These are phyloP conservation scores for Xanthoconium purpureum DNA, from an alignment of 768 basidiomycete genomes.

Conservation along the genomic window DNA sequence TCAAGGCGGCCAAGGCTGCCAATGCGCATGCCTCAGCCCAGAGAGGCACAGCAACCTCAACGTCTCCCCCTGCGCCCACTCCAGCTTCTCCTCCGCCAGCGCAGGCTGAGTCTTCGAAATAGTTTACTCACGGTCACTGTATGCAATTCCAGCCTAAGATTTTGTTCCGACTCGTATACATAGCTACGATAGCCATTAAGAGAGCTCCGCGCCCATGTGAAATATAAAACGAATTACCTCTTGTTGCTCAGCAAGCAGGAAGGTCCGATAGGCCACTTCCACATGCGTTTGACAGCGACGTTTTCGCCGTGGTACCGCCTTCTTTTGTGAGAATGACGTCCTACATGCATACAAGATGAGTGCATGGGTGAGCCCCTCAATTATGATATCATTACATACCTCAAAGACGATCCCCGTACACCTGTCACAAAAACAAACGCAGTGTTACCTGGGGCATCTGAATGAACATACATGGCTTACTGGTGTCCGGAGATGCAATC, in stretches of 20 bases:
- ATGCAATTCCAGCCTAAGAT: neutral
- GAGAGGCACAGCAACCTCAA: neutral
- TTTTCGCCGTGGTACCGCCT: neutral
- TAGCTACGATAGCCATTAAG: conserved; percentile 1
- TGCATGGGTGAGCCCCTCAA: neutral
- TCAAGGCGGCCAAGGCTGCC: conserved; percentile 49
- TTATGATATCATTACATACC: neutral
- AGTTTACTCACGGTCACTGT: neutral
- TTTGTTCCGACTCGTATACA: conserved; percentile 1
- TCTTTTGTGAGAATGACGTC: conserved; percentile 8
- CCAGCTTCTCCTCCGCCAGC: conserved; percentile 2
- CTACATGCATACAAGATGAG: neutral
- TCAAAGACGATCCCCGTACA: conserved; percentile 6
- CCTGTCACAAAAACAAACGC: neutral
- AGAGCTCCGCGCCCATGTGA: neutral
- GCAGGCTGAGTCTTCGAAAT: conserved; percentile 13
- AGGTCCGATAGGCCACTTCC: conserved; percentile 1
- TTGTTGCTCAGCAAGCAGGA: neutral
- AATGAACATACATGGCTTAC: neutral
- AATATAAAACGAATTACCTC: neutral
- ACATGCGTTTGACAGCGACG: conserved; percentile 3
- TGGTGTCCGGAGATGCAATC: neutral
- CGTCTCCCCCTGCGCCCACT: conserved; percentile 12
- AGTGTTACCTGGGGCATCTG: neutral
- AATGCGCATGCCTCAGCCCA: no score